phyloP scores from a whole-genome alignment of 495 filamentous ascomycete species.

The Usnea hakonensis region DNA sequence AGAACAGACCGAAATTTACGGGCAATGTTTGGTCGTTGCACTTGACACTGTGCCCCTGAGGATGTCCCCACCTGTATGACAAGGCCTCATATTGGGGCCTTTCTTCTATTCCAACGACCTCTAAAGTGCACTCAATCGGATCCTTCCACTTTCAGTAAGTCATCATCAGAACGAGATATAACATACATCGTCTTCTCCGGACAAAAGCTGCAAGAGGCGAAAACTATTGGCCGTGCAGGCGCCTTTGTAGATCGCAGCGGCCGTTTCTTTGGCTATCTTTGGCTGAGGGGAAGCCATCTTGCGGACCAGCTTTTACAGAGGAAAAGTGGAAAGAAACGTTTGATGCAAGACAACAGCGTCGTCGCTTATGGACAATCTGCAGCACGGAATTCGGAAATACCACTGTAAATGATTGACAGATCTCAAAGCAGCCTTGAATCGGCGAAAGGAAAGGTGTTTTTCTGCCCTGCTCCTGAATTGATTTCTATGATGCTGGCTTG shows the following conservation, averaged over 20 bases:
- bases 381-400: too few species aligned
- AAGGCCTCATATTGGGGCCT: conserved; percentile 5
- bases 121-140: background rate
- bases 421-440: too few species aligned
- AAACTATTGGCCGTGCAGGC: background rate
- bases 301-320: too few species aligned
- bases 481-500: too few species aligned
- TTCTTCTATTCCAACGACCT: background rate
- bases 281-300: background rate
- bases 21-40: background rate
- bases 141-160: background rate
- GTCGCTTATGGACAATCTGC: too few species aligned
- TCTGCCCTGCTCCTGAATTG: too few species aligned
- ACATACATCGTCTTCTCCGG: background rate
- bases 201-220: background rate
- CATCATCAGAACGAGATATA: background rate
- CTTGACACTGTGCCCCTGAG: background rate
- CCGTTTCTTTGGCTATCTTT: background rate
- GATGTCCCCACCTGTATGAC: conserved; percentile 7
- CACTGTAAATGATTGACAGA: too few species aligned
- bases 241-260: background rate
- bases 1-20: background rate
- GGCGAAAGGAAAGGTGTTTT: too few species aligned
- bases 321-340: too few species aligned
- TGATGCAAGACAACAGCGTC: too few species aligned